Percentiles rank a stretch among this genome's conserved stretches.
phyloP scores from a whole-genome alignment of 2,329 filamentous ascomycete species.

The Colletotrichum cordylinicola region DNA sequence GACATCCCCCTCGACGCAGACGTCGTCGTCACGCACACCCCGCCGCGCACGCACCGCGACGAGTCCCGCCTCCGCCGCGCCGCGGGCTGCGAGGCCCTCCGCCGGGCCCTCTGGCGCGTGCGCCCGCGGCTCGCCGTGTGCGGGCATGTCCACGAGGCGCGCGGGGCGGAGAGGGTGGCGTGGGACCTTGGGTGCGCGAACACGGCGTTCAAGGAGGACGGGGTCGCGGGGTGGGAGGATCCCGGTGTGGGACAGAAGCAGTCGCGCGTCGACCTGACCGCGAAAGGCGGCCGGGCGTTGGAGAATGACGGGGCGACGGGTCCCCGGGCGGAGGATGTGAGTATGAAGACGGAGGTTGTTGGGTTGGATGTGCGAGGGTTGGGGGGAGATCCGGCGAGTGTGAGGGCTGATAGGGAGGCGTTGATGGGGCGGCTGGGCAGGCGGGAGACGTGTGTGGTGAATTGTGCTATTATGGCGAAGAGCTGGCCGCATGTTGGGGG shows the following conservation, averaged over 20 bases:
- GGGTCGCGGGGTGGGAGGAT: conserved; percentile 60
- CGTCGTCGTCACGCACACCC: conserved; percentile 75
- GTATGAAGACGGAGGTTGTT: conserved; percentile 2
- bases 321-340: no score
- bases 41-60: conserved; percentile 66
- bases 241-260: conserved; percentile 63
- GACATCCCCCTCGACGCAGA: conserved; percentile 66
- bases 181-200: conserved; percentile 58
- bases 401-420: conserved; percentile 45
- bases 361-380: conserved; percentile 41
- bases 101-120: conserved; percentile 62
- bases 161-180: conserved; percentile 66
- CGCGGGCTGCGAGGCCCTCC: conserved; percentile 66
- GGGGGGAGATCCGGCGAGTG: conserved; percentile 45
- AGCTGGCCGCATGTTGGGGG: conserved; percentile 67
- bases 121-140: conserved; percentile 71
- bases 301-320: conserved; percentile 47
- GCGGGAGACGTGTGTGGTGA: conserved; percentile 78
- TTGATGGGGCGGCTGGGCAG: conserved; percentile 50
- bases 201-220: conserved; percentile 49
- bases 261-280: conserved; percentile 67
- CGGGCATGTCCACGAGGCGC: conserved; percentile 74
- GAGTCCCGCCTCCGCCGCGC: conserved; percentile 40
- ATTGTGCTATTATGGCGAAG: conserved; percentile 76
- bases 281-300: conserved; percentile 42